Evolutionary conservation across 441 rosid genomes (phyloP), one percentile per base, ranked within the genome.

Genomic region (Biscutella laevigata): DNA sequence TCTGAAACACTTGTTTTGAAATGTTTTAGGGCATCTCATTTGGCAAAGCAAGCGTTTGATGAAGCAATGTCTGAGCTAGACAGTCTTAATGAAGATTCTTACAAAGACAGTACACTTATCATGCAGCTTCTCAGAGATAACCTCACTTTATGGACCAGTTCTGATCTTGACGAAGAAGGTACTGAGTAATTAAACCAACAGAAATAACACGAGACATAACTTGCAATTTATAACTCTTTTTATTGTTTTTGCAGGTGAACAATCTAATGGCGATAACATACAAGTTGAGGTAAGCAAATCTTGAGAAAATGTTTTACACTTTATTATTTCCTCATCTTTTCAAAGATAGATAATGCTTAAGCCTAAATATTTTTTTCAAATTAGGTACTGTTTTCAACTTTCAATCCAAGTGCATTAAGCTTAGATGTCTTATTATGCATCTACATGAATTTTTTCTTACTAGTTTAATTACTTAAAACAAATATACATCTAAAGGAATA

Each of bases 51-150:
- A 73, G 90, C 95, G 34, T 83, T 83, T 71, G 95, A 86, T 61
- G 86, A 79, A 49, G 91, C 91, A 36, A 81, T 83, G 8, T 71
- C 86, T 0, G 91, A 86, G 67, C 75, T 83, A 14, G 91, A 86
- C 58, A 86, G 81, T 75, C 81, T 85, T 35, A 80, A 71, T 36
- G 95, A 82, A 66, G 90, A 85, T 13, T 80, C 90, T 4, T 82
- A 85, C 76, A 85, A 82, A 66, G 94, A 85, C 62, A 82, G 90
- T 60, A 85, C 90, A 15, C 83, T 82, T n/a, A 82, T 82, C 61
- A 78, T 85, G 95, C 95, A 82, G 56, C 82, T 82, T 54, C 78
- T 85, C 8, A 75, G 90, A 74, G 95, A 85, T 62, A 82, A 82
- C 50, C 86, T 82, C 71, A 73, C 86, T 9, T 50, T 82, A 28